Evolutionary conservation across 768 basidiomycete genomes (phyloP).

Genomic region (Myochromella boudieri): DNA sequence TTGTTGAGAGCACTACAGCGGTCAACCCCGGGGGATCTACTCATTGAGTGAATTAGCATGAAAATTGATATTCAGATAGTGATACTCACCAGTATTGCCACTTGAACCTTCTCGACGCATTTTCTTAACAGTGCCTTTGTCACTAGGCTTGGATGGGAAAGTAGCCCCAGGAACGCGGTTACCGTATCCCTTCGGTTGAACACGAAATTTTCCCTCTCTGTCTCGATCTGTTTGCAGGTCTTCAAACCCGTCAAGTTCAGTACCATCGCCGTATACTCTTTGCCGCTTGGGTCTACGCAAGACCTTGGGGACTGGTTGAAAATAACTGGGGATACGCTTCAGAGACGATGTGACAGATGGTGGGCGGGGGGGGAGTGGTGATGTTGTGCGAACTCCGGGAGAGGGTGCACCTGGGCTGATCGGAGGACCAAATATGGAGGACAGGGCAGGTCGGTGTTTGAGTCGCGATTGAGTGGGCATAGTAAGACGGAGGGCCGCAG

Average conservation of each 20-base stretch:
- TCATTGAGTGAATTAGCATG: neutral
- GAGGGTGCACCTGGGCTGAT: slow-evolving; percentile 33
- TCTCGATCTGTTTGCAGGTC: slow-evolving; percentile 87
- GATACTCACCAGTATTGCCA: slow-evolving; percentile 41
- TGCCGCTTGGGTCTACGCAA: slow-evolving; percentile 77
- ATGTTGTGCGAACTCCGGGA: slow-evolving; percentile 46
- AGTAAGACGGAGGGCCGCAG: slow-evolving; percentile 76
- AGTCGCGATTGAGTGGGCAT: slow-evolving; percentile 82
- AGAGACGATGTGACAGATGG: slow-evolving; percentile 52
- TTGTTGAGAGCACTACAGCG: slow-evolving; percentile 43
- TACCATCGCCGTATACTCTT: slow-evolving; percentile 81
- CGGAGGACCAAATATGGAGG: slow-evolving; percentile 66
- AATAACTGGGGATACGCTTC: slow-evolving; percentile 32
- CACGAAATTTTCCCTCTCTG: slow-evolving; percentile 71
- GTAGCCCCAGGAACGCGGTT: slow-evolving; percentile 61
- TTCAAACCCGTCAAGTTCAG: slow-evolving; percentile 85
- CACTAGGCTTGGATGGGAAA: slow-evolving; percentile 42
- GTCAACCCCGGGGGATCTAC: slow-evolving; percentile 21
- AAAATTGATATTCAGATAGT: neutral
- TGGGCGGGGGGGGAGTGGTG: slow-evolving; percentile 61
- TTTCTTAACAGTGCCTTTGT: slow-evolving; percentile 61
- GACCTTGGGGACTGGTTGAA: slow-evolving; percentile 57
- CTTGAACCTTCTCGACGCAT: slow-evolving; percentile 45
- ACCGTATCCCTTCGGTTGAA: slow-evolving; percentile 69
- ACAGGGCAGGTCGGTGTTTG: slow-evolving; percentile 73